Evolutionary conservation across 108 stramenopile species (phyloP), one percentile per base, ranked within the genome.

Genomic region (Cyclotella kingstonii): DNA sequence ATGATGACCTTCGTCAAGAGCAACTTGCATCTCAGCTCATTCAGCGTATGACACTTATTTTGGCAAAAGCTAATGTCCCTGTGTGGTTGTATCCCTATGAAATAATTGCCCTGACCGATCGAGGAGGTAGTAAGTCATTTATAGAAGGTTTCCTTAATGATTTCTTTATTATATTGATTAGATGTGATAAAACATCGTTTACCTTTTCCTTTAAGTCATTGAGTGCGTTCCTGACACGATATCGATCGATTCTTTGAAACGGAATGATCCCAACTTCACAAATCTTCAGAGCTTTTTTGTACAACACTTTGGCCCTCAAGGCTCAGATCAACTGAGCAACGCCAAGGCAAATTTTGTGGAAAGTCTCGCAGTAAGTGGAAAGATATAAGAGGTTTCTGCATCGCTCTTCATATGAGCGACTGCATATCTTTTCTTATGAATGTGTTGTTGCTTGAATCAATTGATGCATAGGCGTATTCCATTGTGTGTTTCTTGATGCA

Each of bases 1-100:
- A 96, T 60, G 98, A 98, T 62, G 98, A 99, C 55, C 81, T 97
- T 49, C 82, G 98, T 10, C 98, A 99, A 66, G 98, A 99, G 68
- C 93, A 96, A 68, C 68, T 95, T 0, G 92, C 90, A 11, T 80
- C 96, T 1, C 97, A 98, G 63, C 76, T 99, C 17, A 95, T 99
- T 31, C 79, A 88, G 30, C 69, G 89, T 31, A 93, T 93, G 74
- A 81, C 94, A 33, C 54, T 63, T 5, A 97, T 98, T 30, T 80
- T 97, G 27, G 86, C 88, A 5, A 84, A 93, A 25, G 95, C 89
- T 21, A 68, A 74, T 35, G 73, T 98, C 11, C 87, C 89, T 7
- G 88, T 98, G 8, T 97, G 91, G 84, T 54, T 98, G 11, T 90
- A 87, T 53, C 90, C 96, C 27, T 97, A 99, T 73, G 94, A 96